phyloP scores from a whole-genome alignment of 2,329 filamentous ascomycete species.

The Paraphaeosphaeria sporulosa region DNA sequence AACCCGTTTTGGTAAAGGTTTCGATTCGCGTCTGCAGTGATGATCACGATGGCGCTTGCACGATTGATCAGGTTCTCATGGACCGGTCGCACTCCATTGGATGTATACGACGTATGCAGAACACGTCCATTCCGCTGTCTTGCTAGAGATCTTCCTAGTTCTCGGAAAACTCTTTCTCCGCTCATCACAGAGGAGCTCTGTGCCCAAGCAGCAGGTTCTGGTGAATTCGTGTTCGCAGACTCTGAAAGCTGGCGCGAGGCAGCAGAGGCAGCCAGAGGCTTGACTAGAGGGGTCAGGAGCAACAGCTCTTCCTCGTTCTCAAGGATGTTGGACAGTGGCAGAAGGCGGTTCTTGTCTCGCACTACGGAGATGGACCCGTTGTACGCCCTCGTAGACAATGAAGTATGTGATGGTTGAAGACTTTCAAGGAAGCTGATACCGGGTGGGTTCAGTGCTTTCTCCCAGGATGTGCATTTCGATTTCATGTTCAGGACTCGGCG shows the following conservation, averaged over 20 bases:
- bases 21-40: slow-evolving; percentile 92
- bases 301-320: slow-evolving; percentile 88
- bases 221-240: slow-evolving; percentile 61
- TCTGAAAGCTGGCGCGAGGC: slow-evolving; percentile 76
- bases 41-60: slow-evolving; percentile 85
- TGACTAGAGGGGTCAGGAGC: slow-evolving; percentile 86
- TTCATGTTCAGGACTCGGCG: slow-evolving; percentile 82
- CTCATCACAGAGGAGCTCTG: slow-evolving; percentile 76
- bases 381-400: slow-evolving; percentile 84
- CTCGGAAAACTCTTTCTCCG: slow-evolving; percentile 90
- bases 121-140: slow-evolving; percentile 85
- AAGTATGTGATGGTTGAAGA: slow-evolving; percentile 82
- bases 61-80: slow-evolving; percentile 92
- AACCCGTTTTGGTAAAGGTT: slow-evolving; percentile 95
- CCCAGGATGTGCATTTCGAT: slow-evolving; percentile 85
- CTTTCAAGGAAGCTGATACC: slow-evolving; percentile 79
- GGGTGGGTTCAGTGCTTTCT: slow-evolving; percentile 85
- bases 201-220: slow-evolving; percentile 65
- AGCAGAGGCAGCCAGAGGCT: slow-evolving; percentile 88
- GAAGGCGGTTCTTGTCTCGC: slow-evolving; percentile 82
- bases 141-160: slow-evolving; percentile 86
- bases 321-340: slow-evolving; percentile 83
- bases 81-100: slow-evolving; percentile 88
- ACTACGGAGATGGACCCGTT: slow-evolving; percentile 93
- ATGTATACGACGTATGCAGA: slow-evolving; percentile 92